phyloP scores from a whole-genome alignment of 2,329 filamentous ascomycete genomes.

The Orbilia oligospora region DNA sequence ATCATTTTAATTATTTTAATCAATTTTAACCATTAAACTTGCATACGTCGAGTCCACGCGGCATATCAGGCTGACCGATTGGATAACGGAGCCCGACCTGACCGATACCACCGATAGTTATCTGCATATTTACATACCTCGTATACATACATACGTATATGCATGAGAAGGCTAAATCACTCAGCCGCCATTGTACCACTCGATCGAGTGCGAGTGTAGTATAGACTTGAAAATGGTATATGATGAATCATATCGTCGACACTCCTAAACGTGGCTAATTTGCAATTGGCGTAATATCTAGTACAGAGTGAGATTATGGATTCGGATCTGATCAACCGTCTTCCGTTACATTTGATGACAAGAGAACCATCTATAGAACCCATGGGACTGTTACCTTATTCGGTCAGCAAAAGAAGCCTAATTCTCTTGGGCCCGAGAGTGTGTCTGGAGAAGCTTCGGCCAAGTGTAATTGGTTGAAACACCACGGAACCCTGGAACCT shows the following conservation, averaged over 20 bases:
- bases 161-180: not conserved
- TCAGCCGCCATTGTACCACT: too few species aligned
- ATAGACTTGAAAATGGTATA: not conserved
- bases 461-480: slow-evolving; percentile 33
- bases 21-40: slow-evolving; percentile 41
- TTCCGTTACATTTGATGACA: slow-evolving; percentile 21
- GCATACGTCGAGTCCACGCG: slow-evolving; percentile 35
- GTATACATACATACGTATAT: not conserved
- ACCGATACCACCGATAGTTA: slow-evolving; percentile 29
- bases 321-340: slow-evolving; percentile 12
- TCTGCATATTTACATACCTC: slow-evolving; percentile 8
- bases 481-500: slow-evolving; percentile 27
- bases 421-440: slow-evolving; percentile 10
- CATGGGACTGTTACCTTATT: slow-evolving; percentile 24
- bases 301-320: not conserved
- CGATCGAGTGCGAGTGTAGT: too few species aligned
- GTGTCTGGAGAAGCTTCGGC: slow-evolving; percentile 40
- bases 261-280: not conserved
- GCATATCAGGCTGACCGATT: slow-evolving; percentile 39
- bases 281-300: too few species aligned
- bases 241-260: slow-evolving; percentile 7
- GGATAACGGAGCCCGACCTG: slow-evolving; percentile 30
- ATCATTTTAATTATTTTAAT: slow-evolving; percentile 32
- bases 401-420: slow-evolving; percentile 24
- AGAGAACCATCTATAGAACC: not conserved